These are phyloP conservation scores for Pterocarpus macrocarpus DNA, from an alignment of 306 rosid genomes.

Conservation along the genomic window DNA sequence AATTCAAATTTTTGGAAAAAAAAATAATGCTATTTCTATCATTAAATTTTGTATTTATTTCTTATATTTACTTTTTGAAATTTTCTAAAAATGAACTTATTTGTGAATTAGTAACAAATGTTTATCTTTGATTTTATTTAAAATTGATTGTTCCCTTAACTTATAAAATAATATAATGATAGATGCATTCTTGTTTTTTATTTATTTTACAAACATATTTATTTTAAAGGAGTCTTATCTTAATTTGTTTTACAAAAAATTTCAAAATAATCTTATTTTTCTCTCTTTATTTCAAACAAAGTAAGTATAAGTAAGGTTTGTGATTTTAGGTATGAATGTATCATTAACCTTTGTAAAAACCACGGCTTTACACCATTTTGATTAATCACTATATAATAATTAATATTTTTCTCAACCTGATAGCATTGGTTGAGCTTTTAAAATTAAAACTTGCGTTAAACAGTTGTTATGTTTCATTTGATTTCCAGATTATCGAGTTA, in stretches of 20 bases:
- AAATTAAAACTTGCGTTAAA: background rate
- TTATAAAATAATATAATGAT: background rate
- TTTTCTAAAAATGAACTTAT: background rate
- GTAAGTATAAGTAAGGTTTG: background rate
- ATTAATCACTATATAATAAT: background rate
- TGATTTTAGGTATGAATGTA: too few species aligned
- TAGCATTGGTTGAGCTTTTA: background rate
- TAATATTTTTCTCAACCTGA: too few species aligned
- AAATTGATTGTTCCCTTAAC: background rate
- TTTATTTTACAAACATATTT: background rate
- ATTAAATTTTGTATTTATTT: background rate
- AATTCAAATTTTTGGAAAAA: background rate
- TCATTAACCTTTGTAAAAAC: background rate
- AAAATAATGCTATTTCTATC: background rate
- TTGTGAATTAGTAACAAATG: too few species aligned
- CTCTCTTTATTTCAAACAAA: background rate
- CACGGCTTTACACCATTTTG: background rate
- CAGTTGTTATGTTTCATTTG: constrained; percentile 15
- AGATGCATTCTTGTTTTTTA: background rate
- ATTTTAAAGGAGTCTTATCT: background rate
- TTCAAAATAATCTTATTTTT: too few species aligned
- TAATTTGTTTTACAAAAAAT: background rate
- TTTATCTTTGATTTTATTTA: too few species aligned
- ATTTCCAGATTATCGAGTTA: constrained; percentile 79
- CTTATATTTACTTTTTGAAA: background rate